Conservation (phyloP, 345 rosid species). For the Melastoma malabathricum region DNA sequence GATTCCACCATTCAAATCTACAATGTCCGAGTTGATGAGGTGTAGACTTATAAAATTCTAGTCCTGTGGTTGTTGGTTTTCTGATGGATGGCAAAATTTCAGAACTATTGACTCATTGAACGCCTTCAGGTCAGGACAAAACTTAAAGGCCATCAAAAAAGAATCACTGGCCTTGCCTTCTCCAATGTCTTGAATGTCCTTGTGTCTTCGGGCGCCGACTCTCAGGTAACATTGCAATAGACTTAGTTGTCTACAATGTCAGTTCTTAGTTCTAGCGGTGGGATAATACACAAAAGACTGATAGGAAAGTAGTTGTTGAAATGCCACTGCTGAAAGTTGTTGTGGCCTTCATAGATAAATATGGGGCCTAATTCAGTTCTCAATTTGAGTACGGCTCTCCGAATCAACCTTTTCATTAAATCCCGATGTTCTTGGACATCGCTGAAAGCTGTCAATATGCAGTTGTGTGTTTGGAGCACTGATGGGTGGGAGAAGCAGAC, state of each 20-base stretch:
- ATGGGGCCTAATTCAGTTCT: no score
- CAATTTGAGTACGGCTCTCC: background rate
- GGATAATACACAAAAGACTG: no score
- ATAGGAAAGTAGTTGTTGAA: no score
- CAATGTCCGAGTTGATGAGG: conserved; percentile 56
- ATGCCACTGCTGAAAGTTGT: no score
- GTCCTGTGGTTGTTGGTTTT: background rate
- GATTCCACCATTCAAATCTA: conserved; percentile 66
- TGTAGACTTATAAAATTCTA: conserved; percentile 12
- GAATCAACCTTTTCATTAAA: background rate
- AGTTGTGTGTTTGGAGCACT: conserved; percentile 80
- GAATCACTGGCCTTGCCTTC: no score
- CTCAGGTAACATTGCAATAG: no score
- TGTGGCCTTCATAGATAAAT: no score
- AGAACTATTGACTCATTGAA: background rate
- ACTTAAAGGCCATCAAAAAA: no score
- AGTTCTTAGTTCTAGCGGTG: no score
- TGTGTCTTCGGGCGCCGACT: no score
- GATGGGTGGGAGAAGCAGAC: conserved; percentile 67
- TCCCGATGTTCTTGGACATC: background rate
- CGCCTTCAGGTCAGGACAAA: conserved; percentile 39
- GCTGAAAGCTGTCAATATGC: conserved; percentile 1
- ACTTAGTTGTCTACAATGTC: no score
- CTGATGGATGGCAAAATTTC: background rate
- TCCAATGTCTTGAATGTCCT: no score